These are phyloP conservation scores for Quercus bicolor DNA, from an alignment of 306 rosid species.

Conservation along the genomic window DNA sequence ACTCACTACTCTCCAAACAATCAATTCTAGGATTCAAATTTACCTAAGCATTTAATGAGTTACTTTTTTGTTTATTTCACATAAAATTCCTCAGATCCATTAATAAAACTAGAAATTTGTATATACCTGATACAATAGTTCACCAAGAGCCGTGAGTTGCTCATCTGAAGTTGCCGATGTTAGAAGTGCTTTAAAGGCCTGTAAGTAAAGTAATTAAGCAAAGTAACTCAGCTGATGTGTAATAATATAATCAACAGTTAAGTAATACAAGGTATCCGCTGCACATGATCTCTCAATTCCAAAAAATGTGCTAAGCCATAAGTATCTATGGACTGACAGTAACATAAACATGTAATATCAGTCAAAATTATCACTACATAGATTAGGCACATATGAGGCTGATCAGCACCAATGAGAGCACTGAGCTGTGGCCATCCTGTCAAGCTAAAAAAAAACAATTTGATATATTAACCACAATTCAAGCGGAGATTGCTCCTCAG, in stretches of 20 bases:
- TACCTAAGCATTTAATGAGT: not conserved
- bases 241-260: not conserved
- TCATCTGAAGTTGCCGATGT: constrained; percentile 64
- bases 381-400: not conserved
- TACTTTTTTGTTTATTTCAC: not conserved
- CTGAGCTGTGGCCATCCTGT: not conserved
- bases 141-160: constrained; percentile 88
- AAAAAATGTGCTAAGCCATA: not conserved
- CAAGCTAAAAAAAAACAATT: not conserved
- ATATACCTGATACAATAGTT: constrained; percentile 83
- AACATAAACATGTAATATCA: not conserved
- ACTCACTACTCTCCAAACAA: not conserved
- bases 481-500: not conserved
- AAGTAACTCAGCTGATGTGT: not conserved
- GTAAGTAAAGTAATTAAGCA: constrained; percentile 12
- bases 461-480: not conserved
- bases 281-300: not conserved
- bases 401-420: not conserved
- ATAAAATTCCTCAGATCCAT: not conserved
- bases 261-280: not conserved
- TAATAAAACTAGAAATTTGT: not conserved
- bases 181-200: constrained; percentile 88
- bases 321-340: not conserved
- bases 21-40: not conserved
- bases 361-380: not conserved